phyloP scores from a whole-genome alignment of 768 basidiomycete species.

The Tubosaeta brunneosetosa region DNA sequence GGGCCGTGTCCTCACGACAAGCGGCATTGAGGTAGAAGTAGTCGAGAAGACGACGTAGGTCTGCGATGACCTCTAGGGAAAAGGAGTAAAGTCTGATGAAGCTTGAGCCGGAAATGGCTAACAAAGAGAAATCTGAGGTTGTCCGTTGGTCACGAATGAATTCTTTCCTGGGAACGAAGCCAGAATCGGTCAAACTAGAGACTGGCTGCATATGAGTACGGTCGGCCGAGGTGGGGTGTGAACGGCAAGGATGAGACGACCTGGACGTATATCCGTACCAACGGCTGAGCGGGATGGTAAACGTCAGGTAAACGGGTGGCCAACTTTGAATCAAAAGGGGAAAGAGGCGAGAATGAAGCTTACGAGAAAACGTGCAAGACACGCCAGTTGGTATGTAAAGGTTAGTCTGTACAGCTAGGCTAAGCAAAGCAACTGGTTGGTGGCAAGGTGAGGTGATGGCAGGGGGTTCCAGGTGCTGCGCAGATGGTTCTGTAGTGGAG shows the following conservation, averaged over 20 bases:
- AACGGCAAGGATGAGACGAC: conserved; percentile 17
- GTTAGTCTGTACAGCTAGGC: conserved; percentile 6
- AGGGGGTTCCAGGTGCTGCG: conserved; percentile 9
- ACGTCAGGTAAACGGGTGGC: conserved; percentile 39
- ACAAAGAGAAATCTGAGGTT: conserved; percentile 60
- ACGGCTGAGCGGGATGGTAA: conserved; percentile 29
- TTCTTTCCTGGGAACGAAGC: conserved; percentile 67
- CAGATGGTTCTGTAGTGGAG: conserved; percentile 5
- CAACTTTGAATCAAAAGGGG: conserved; percentile 26
- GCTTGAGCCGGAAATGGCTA: conserved; percentile 62
- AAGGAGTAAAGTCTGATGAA: conserved; percentile 70
- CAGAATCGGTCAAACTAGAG: conserved; percentile 37
- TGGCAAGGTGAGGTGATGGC: conserved; percentile 4
- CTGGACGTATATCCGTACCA: conserved; percentile 24
- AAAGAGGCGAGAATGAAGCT: conserved; percentile 23
- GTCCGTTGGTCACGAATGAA: conserved; percentile 56
- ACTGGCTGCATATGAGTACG: conserved; percentile 30
- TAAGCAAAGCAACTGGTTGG: conserved; percentile 10
- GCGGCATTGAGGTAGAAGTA: conserved; percentile 37
- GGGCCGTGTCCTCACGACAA: conserved; percentile 50
- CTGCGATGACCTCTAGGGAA: conserved; percentile 44
- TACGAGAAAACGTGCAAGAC: conserved; percentile 32
- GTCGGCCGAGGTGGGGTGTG: conserved; percentile 22
- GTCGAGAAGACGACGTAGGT: conserved; percentile 56
- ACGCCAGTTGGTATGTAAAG: conserved; percentile 22